These are phyloP conservation scores for Moricandia arvensis DNA, from an alignment of 345 rosid species.

Conservation along the genomic window DNA sequence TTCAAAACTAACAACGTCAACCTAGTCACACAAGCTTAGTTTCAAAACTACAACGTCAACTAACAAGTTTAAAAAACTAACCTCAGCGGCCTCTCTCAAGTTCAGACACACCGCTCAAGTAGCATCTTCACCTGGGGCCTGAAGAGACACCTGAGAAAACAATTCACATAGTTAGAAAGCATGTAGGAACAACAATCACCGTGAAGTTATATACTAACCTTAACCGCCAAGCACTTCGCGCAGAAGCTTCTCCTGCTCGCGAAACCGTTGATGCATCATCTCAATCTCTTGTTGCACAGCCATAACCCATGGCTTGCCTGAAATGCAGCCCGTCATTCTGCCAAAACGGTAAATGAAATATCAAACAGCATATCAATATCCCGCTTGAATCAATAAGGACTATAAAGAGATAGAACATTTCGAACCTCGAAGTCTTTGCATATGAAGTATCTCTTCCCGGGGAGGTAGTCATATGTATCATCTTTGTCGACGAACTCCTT, in stretches of 20 bases:
- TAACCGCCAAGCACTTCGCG: neutral
- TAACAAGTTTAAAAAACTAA: neutral
- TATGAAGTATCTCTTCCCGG: neutral
- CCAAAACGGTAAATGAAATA: neutral
- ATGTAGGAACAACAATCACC: too few relatives aligned
- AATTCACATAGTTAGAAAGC: too few relatives aligned
- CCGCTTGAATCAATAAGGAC: too few relatives aligned
- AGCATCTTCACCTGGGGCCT: neutral
- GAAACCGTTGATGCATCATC: neutral
- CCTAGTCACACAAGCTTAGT: too few relatives aligned
- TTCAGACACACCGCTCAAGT: neutral
- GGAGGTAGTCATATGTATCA: neutral
- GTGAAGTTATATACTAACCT: too few relatives aligned
- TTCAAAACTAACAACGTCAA: neutral
- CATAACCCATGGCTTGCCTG: neutral
- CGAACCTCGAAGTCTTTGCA: neutral
- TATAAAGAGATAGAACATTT: neutral
- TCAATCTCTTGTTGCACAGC: neutral
- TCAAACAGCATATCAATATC: too few relatives aligned
- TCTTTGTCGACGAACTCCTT: neutral
- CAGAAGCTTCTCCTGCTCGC: neutral
- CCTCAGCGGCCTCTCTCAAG: neutral
- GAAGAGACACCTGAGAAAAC: neutral
- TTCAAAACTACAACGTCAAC: neutral
- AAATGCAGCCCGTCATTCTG: neutral